These are phyloP conservation scores for Lodderomyces beijingensis DNA, from an alignment of 1,139 yeast species.

Conservation along the genomic window DNA sequence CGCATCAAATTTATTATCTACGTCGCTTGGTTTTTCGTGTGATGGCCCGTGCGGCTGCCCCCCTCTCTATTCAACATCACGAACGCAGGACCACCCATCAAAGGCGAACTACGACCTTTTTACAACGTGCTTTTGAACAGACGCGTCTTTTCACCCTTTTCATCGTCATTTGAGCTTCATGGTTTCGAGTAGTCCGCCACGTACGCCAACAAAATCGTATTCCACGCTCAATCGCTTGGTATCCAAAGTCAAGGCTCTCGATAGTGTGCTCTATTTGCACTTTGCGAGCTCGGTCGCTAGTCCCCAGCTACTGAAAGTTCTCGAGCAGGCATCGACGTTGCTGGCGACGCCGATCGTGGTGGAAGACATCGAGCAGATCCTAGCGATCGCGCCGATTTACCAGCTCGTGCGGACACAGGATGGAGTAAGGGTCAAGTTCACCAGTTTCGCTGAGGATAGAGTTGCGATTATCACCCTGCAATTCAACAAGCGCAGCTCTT, in stretches of 20 bases:
- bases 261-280: constrained; percentile 21
- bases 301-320: constrained; percentile 18
- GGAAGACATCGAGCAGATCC: constrained; percentile 16
- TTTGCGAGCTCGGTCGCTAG: constrained; percentile 24
- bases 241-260: constrained; percentile 23
- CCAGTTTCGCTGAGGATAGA: neutral
- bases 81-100: no score
- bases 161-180: no score
- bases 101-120: no score
- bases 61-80: no score
- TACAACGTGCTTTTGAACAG: no score
- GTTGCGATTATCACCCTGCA: neutral
- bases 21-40: no score
- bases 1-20: no score
- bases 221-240: no score
- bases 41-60: no score
- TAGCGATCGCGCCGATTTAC: constrained; percentile 17
- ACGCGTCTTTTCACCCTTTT: no score
- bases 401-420: constrained; percentile 12
- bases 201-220: no score
- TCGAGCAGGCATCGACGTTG: constrained; percentile 19
- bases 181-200: no score
- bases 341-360: constrained; percentile 16
- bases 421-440: neutral
- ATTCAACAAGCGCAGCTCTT: constrained; percentile 1